Percentiles rank a stretch among this genome's conserved stretches.
Conservation (phyloP, 345 rosid species). For the Populus nigra region DNA sequence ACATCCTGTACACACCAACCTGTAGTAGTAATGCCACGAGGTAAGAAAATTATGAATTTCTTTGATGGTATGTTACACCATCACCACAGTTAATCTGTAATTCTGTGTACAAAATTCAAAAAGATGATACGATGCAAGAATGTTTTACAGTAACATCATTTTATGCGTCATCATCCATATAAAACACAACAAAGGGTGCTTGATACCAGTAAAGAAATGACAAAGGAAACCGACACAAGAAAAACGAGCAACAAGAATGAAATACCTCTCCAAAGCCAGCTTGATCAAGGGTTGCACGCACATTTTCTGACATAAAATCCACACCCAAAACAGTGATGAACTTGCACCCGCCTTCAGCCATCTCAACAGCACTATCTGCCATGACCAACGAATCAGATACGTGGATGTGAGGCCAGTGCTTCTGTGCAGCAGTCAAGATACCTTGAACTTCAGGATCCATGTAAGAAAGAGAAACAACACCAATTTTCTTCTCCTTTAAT, state of each 20-base stretch:
- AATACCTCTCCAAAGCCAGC: conserved; percentile 78
- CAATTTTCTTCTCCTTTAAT: conserved; percentile 83
- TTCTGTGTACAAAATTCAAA: background rate
- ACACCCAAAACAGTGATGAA: conserved; percentile 88
- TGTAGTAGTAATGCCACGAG: conserved; percentile 21
- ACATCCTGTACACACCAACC: conserved; percentile 96
- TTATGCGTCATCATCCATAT: background rate
- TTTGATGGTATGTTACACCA: no score
- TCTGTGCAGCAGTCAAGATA: conserved; percentile 83
- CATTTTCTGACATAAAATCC: conserved; percentile 98
- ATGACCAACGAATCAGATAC: conserved; percentile 93
- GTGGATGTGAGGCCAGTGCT: conserved; percentile 87
- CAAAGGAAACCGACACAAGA: background rate
- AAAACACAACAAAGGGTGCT: background rate
- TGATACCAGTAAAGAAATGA: background rate
- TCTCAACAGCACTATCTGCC: conserved; percentile 94
- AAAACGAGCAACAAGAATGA: background rate
- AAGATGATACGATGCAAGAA: background rate
- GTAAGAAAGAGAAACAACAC: conserved; percentile 89
- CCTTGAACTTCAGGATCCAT: conserved; percentile 99
- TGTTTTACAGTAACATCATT: background rate
- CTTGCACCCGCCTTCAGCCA: conserved; percentile 91
- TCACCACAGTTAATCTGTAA: background rate
- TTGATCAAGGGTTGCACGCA: conserved; percentile 92
- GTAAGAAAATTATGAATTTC: no score